Evolutionary conservation across 2,329 filamentous ascomycete genomes (phyloP).

Genomic region (Myriangium duriaei): DNA sequence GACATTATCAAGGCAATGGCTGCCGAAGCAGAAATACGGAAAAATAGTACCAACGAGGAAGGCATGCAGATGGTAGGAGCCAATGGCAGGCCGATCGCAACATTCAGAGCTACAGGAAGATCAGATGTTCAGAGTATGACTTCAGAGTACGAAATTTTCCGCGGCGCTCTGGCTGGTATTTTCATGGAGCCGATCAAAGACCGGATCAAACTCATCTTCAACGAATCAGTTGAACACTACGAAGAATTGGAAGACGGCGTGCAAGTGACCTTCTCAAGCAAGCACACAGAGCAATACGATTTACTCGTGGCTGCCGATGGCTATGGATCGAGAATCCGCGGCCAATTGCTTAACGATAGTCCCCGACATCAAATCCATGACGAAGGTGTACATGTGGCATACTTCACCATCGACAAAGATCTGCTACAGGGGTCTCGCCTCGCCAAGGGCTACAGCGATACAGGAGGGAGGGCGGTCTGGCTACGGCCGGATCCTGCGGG

Average conservation of each 20-base stretch:
- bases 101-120: slow-evolving; percentile 19
- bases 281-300: no score
- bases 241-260: no score
- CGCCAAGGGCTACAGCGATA: slow-evolving; percentile 13
- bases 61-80: no score
- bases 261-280: no score
- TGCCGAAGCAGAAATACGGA: no score
- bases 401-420: slow-evolving; percentile 18
- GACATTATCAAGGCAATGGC: no score
- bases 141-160: slow-evolving; percentile 27
- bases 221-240: no score
- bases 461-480: slow-evolving; percentile 12
- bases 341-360: slow-evolving; percentile 13
- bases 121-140: slow-evolving; percentile 24
- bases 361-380: slow-evolving; percentile 12
- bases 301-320: slow-evolving; percentile 20
- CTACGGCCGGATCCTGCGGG: slow-evolving; percentile 17
- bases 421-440: slow-evolving; percentile 11
- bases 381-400: slow-evolving; percentile 15
- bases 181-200: slow-evolving; percentile 16
- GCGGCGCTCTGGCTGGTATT: slow-evolving; percentile 25
- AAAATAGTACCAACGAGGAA: no score
- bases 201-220: slow-evolving; percentile 21
- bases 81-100: no score
- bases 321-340: slow-evolving; percentile 14